Percentiles rank a stretch among this genome's conserved stretches.
phyloP scores from a whole-genome alignment of 2,329 filamentous ascomycete species.

The Aspergillus sp. region DNA sequence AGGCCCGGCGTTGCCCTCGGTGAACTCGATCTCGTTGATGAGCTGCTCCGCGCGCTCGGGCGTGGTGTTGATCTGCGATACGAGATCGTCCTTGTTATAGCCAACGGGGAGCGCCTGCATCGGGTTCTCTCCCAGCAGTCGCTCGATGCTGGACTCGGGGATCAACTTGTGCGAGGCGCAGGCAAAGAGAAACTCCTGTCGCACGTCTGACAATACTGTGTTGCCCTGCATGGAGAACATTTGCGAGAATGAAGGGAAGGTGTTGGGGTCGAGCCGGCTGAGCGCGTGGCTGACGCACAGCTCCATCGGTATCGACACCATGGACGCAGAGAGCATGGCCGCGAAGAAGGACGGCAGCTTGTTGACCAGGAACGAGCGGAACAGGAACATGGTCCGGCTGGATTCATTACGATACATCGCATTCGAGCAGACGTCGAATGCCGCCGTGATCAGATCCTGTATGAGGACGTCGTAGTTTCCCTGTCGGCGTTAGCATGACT shows the following conservation, averaged over 20 bases:
- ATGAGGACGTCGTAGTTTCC: constrained; percentile 74
- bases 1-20: constrained; percentile 87
- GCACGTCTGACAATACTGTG: constrained; percentile 62
- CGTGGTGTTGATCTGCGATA: constrained; percentile 74
- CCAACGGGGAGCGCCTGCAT: constrained; percentile 73
- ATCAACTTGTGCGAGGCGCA: constrained; percentile 88
- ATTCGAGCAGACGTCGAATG: constrained; percentile 87
- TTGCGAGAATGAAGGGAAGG: constrained; percentile 63
- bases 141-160: constrained; percentile 71
- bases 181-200: constrained; percentile 82
- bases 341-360: constrained; percentile 62
- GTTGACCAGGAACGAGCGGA: constrained; percentile 85
- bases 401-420: constrained; percentile 71
- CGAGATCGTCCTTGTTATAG: constrained; percentile 73
- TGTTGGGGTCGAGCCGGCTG: constrained; percentile 59
- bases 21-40: constrained; percentile 78
- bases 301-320: constrained; percentile 59
- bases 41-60: constrained; percentile 72
- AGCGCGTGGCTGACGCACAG: constrained; percentile 65
- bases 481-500: constrained; percentile 37
- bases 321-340: constrained; percentile 56
- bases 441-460: constrained; percentile 78
- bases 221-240: constrained; percentile 61
- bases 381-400: constrained; percentile 61
- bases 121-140: constrained; percentile 77